These are phyloP conservation scores for Phialophora tarda DNA, from an alignment of 2,329 filamentous ascomycete genomes.

Conservation along the genomic window DNA sequence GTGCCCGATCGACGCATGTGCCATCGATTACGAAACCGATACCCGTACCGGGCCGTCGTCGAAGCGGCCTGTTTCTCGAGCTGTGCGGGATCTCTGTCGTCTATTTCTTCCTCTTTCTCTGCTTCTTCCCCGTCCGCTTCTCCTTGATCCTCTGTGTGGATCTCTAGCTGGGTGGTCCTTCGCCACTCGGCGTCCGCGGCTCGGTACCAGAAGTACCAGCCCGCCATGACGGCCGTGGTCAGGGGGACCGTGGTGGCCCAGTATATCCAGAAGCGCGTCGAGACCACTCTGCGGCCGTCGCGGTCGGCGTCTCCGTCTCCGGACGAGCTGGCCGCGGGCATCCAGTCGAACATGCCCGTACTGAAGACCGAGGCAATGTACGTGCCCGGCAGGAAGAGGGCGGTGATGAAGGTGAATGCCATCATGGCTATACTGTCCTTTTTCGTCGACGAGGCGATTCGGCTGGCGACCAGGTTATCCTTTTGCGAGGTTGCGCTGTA, in stretches of 20 bases:
- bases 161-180: not conserved
- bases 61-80: not conserved
- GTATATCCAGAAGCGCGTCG: slow-evolving; percentile 6
- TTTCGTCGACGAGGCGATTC: not conserved
- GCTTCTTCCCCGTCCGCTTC: not conserved
- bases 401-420: slow-evolving; percentile 6
- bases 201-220: slow-evolving; percentile 6
- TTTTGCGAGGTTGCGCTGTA: slow-evolving; percentile 1
- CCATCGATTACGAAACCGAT: not conserved
- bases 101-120: not conserved
- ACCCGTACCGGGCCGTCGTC: not conserved
- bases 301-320: too few species aligned
- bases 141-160: not conserved
- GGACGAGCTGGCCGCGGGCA: not conserved
- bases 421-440: slow-evolving; percentile 8
- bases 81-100: not conserved
- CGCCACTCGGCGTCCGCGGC: slow-evolving; percentile 4
- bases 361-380: slow-evolving; percentile 13
- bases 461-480: not conserved
- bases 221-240: not conserved
- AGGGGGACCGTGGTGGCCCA: not conserved
- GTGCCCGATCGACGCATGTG: too few species aligned
- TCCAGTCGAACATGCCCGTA: slow-evolving; percentile 15
- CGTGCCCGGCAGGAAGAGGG: slow-evolving; percentile 11
- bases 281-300: not conserved